Conservation (phyloP, 495 filamentous ascomycete species). For the Annulohypoxylon moriforme region DNA sequence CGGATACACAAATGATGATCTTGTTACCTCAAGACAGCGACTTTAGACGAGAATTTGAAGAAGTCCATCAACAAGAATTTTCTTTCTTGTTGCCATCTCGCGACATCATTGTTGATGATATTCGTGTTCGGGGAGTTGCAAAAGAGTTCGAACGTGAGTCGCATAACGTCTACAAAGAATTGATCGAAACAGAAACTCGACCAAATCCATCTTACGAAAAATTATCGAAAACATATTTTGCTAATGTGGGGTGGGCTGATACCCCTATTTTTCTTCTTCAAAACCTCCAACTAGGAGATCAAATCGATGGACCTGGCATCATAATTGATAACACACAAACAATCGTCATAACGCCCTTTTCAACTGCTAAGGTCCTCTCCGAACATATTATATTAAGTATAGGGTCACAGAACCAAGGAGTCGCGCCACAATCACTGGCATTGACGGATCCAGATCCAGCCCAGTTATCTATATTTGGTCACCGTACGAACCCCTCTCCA, state of each 20-base stretch:
- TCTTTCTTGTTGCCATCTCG: constrained; percentile 62
- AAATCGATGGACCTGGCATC: constrained; percentile 41
- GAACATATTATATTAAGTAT: constrained; percentile 40
- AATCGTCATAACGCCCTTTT: constrained; percentile 39
- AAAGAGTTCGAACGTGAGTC: constrained; percentile 28
- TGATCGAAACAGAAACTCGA: constrained; percentile 2
- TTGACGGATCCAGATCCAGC: constrained; percentile 38
- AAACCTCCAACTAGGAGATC: constrained; percentile 24
- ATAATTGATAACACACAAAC: constrained; percentile 47
- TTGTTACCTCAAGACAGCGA: constrained; percentile 52
- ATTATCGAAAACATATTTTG: constrained; percentile 33
- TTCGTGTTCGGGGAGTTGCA: constrained; percentile 57
- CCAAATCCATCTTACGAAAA: constrained; percentile 6
- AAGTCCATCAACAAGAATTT: constrained; percentile 64
- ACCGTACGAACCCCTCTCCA: constrained; percentile 24
- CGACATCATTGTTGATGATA: constrained; percentile 63
- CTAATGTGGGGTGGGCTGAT: constrained; percentile 28
- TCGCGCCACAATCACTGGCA: constrained; percentile 10
- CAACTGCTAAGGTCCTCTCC: constrained; percentile 38
- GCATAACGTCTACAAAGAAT: constrained; percentile 34
- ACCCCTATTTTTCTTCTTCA: constrained; percentile 40
- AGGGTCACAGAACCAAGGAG: constrained; percentile 7
- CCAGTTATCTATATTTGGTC: constrained; percentile 46
- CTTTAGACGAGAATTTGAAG: constrained; percentile 58
- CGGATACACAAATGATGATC: constrained; percentile 66